Evolutionary conservation across 805 yeast species (phyloP).

Genomic region (Saturnispora sanitii): DNA sequence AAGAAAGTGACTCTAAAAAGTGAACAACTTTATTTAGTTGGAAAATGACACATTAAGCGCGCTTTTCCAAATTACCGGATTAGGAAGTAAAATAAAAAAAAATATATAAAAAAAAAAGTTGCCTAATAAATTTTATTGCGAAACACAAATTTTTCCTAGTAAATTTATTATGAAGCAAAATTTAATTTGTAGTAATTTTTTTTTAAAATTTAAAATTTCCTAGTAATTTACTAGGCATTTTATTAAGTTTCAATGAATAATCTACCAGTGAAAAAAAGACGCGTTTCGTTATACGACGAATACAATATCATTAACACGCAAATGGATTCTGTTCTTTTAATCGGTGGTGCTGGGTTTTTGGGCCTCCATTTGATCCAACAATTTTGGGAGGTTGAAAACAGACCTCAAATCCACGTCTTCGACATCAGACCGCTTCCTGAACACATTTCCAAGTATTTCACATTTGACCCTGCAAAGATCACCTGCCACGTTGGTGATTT

Average conservation of each 20-base stretch:
- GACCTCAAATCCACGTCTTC: conserved; percentile 73
- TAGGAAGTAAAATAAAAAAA: neutral
- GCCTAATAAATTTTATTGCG: no score
- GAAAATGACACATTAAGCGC: conserved; percentile 1
- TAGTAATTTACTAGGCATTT: neutral
- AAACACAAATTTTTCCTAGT: no score
- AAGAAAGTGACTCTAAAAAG: neutral
- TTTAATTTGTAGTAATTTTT: neutral
- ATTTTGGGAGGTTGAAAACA: conserved; percentile 54
- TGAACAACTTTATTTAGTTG: neutral
- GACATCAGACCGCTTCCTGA: conserved; percentile 87
- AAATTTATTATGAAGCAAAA: no score
- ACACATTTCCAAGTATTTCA: conserved; percentile 56
- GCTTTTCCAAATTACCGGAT: neutral
- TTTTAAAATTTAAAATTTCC: no score
- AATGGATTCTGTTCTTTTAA: conserved; percentile 55
- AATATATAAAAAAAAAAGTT: neutral
- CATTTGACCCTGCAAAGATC: conserved; percentile 54
- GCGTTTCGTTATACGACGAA: neutral
- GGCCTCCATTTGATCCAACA: conserved; percentile 88
- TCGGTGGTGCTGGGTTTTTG: conserved; percentile 95
- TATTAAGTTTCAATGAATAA: no score
- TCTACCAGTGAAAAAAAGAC: neutral
- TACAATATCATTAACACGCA: neutral
- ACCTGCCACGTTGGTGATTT: conserved; percentile 72